Evolutionary conservation across 2,329 filamentous ascomycete genomes (phyloP).

Genomic region (Claviceps lovelessii): DNA sequence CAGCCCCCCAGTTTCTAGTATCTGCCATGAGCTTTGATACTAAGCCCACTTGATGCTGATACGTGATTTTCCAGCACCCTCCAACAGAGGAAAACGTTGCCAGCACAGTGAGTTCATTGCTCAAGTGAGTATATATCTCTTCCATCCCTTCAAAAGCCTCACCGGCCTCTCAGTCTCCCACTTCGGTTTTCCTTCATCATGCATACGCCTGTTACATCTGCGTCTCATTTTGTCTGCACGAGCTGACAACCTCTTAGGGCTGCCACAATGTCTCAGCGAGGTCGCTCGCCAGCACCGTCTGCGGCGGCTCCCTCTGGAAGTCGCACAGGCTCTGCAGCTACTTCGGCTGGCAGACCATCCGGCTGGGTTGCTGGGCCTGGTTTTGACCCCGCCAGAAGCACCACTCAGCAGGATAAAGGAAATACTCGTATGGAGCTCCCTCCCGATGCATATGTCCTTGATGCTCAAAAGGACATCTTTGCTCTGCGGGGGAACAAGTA

Average conservation of each 20-base stretch:
- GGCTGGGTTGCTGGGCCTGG: slow-evolving; percentile 22
- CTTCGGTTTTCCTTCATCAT: not conserved
- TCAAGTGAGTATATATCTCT: not conserved
- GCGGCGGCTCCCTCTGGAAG: not conserved
- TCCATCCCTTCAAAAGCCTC: not conserved
- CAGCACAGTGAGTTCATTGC: not conserved
- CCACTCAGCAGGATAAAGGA: slow-evolving; percentile 16
- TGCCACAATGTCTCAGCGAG: slow-evolving; percentile 20
- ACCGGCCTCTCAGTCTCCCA: no score
- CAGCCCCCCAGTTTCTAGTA: not conserved
- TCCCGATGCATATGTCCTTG: slow-evolving; percentile 36
- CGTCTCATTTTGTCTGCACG: not conserved
- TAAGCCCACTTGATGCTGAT: not conserved
- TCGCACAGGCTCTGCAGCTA: not conserved
- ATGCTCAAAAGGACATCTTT: slow-evolving; percentile 21
- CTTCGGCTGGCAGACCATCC: slow-evolving; percentile 1
- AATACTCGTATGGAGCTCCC: slow-evolving; percentile 43
- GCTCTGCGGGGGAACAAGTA: slow-evolving; percentile 25
- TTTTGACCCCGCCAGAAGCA: slow-evolving; percentile 28
- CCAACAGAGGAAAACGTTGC: not conserved
- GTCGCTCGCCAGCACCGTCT: slow-evolving; percentile 12
- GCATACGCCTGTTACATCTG: no score
- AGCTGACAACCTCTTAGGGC: not conserved
- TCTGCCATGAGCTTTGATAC: not conserved
- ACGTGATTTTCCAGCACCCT: no score